Evolutionary conservation across 2,329 filamentous ascomycete genomes (phyloP).

Genomic region (Aspergillus amoenus): DNA sequence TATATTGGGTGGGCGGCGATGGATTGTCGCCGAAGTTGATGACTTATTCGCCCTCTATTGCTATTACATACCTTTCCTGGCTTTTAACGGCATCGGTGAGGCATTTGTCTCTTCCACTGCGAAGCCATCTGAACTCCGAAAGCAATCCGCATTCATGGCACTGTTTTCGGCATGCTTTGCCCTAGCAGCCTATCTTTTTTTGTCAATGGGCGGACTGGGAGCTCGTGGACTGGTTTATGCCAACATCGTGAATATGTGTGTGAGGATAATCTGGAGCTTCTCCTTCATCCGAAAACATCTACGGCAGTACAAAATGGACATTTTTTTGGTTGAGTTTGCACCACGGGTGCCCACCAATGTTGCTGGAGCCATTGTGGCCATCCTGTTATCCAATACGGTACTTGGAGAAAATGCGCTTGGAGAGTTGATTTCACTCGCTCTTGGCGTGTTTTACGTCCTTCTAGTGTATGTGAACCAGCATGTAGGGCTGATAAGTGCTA

Average conservation of each 20-base stretch:
- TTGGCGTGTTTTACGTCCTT: constrained; percentile 54
- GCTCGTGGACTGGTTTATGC: constrained; percentile 80
- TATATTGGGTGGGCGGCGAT: constrained; percentile 73
- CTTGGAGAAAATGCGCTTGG: constrained; percentile 23
- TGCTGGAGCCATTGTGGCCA: constrained; percentile 46
- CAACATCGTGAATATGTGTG: constrained; percentile 85
- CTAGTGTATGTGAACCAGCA: constrained; percentile 58
- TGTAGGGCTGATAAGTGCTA: constrained; percentile 16
- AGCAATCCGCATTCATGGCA: constrained; percentile 81
- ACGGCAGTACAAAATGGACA: constrained; percentile 40
- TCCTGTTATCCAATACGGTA: constrained; percentile 30
- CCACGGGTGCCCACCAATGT: constrained; percentile 48
- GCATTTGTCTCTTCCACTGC: constrained; percentile 90
- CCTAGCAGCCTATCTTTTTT: constrained; percentile 69
- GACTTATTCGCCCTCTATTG: constrained; percentile 76
- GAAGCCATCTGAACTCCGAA: constrained; percentile 68
- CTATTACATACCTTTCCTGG: constrained; percentile 89
- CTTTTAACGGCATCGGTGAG: constrained; percentile 87
- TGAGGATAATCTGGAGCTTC: constrained; percentile 79
- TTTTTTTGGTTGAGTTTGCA: constrained; percentile 45
- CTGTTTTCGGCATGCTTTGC: constrained; percentile 77
- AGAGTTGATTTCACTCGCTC: constrained; percentile 48
- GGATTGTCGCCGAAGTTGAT: constrained; percentile 72
- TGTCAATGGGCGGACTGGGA: constrained; percentile 68
- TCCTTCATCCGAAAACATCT: constrained; percentile 71